phyloP scores from a whole-genome alignment of 768 basidiomycete genomes.

The Pisolithus microcarpus region DNA sequence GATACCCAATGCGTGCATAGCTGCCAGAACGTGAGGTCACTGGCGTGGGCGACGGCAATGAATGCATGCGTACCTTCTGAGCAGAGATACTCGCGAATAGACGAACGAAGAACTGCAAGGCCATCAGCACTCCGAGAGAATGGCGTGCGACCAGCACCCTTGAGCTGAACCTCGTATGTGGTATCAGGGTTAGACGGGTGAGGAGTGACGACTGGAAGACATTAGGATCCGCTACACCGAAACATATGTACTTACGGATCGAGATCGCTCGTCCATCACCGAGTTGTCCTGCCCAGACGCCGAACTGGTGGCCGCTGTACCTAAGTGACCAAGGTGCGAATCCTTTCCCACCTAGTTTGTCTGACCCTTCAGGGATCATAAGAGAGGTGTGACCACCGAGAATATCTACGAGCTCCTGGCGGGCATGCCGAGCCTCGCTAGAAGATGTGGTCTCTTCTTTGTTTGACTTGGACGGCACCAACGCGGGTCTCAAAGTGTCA shows the following conservation, averaged over 20 bases:
- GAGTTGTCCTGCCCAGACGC: constrained; percentile 86
- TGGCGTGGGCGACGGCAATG: background rate
- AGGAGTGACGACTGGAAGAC: constrained; percentile 61
- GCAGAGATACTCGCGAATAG: constrained; percentile 88
- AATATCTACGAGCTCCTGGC: constrained; percentile 74
- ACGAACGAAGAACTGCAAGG: constrained; percentile 89
- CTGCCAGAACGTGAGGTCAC: constrained; percentile 40
- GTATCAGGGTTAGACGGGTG: constrained; percentile 50
- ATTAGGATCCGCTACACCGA: constrained; percentile 6
- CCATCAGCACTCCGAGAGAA: constrained; percentile 92
- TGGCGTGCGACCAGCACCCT: constrained; percentile 90
- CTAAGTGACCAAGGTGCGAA: constrained; percentile 73
- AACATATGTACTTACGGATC: constrained; percentile 41
- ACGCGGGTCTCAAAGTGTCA: constrained; percentile 46
- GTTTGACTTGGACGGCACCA: constrained; percentile 28
- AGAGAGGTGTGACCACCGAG: constrained; percentile 72
- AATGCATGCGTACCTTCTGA: constrained; percentile 58
- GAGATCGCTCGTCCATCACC: constrained; percentile 96
- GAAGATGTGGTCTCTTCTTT: constrained; percentile 21
- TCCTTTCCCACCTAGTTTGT: constrained; percentile 25
- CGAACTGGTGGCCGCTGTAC: constrained; percentile 91
- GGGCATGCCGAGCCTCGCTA: constrained; percentile 33
- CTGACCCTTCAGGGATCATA: constrained; percentile 30
- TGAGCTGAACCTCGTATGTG: constrained; percentile 84
- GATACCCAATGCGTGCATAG: constrained; percentile 74